These are phyloP conservation scores for Enteropsectra breve DNA, from an alignment of 371 early-diverging fungal genomes.

Conservation along the genomic window DNA sequence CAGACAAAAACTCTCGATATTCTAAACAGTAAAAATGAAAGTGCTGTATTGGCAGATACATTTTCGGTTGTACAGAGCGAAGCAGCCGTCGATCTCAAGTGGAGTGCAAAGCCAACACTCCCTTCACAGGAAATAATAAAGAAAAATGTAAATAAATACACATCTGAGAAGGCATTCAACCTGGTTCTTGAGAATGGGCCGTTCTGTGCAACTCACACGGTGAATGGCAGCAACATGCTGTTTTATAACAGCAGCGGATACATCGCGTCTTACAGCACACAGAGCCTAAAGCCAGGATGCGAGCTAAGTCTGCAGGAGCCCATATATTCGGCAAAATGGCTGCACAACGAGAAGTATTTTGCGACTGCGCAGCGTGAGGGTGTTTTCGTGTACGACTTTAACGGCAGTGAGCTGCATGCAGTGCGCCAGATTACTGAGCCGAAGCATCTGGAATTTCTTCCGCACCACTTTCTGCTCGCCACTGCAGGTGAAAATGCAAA, in stretches of 20 bases:
- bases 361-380: constrained; percentile 88
- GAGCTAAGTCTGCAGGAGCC: constrained; percentile 70
- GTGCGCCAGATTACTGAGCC: constrained; percentile 71
- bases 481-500: constrained; percentile 63
- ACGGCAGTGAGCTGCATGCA: constrained; percentile 82
- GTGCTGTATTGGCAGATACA: no score
- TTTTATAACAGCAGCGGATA: constrained; percentile 80
- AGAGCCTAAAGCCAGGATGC: constrained; percentile 67
- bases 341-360: constrained; percentile 87
- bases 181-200: constrained; percentile 74
- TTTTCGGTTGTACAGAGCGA: no score
- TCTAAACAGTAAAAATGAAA: no score
- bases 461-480: constrained; percentile 84
- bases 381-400: constrained; percentile 83
- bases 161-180: constrained; percentile 70
- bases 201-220: constrained; percentile 68
- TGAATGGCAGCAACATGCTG: constrained; percentile 65
- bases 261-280: constrained; percentile 80
- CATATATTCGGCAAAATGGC: constrained; percentile 68
- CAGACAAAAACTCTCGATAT: constrained; percentile 1
- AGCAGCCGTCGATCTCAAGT: no score
- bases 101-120: no score
- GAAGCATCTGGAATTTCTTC: constrained; percentile 75
- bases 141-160: constrained; percentile 68
- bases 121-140: constrained; percentile 65